Percentiles rank a stretch among this genome's conserved stretches.
Evolutionary conservation across 1,284 basidiomycete species (phyloP).

Genomic region (Apiotrichum akiyoshidainum): DNA sequence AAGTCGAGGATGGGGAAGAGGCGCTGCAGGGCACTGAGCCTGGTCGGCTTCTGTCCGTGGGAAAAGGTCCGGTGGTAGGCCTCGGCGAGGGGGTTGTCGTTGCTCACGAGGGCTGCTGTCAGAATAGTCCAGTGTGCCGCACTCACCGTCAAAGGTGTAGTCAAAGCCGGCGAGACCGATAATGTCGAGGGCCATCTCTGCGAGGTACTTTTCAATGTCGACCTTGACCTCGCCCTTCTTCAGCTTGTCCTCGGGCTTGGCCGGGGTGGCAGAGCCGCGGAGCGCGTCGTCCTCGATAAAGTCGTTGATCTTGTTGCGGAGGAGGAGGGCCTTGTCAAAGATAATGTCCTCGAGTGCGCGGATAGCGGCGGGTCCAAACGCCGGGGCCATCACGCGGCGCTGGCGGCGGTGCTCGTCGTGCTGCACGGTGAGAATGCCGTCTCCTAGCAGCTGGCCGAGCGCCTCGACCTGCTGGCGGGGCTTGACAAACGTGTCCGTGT

Average conservation of each 20-base stretch:
- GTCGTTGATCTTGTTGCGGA: slow-evolving; percentile 39
- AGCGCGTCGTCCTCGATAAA: slow-evolving; percentile 36
- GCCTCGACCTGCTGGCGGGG: slow-evolving; percentile 60
- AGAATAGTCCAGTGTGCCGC: background rate
- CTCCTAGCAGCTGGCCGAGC: slow-evolving; percentile 52
- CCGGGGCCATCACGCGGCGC: slow-evolving; percentile 53
- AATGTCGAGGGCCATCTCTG: slow-evolving; percentile 63
- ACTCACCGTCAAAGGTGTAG: slow-evolving; percentile 66
- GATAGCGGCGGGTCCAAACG: slow-evolving; percentile 47
- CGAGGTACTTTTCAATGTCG: slow-evolving; percentile 60
- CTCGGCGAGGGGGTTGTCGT: slow-evolving; percentile 34
- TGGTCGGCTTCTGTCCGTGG: slow-evolving; percentile 46
- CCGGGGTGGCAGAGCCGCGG: slow-evolving; percentile 55
- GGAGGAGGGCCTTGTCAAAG: slow-evolving; percentile 61
- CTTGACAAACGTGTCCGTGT: slow-evolving; percentile 64
- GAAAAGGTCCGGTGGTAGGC: slow-evolving; percentile 36
- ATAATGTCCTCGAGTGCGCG: slow-evolving; percentile 59
- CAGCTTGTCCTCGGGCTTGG: slow-evolving; percentile 12
- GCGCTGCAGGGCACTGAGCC: slow-evolving; percentile 60
- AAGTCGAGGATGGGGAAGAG: slow-evolving; percentile 60
- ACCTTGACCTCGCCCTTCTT: slow-evolving; percentile 30
- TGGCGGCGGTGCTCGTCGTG: slow-evolving; percentile 57
- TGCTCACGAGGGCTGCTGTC: slow-evolving; percentile 17
- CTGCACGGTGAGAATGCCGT: slow-evolving; percentile 45
- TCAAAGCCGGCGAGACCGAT: slow-evolving; percentile 65